Percentiles rank a stretch among this genome's conserved stretches.
These are phyloP conservation scores for Chrysosporium queenslandicum DNA, from an alignment of 2,329 filamentous ascomycete species.

Conservation along the genomic window DNA sequence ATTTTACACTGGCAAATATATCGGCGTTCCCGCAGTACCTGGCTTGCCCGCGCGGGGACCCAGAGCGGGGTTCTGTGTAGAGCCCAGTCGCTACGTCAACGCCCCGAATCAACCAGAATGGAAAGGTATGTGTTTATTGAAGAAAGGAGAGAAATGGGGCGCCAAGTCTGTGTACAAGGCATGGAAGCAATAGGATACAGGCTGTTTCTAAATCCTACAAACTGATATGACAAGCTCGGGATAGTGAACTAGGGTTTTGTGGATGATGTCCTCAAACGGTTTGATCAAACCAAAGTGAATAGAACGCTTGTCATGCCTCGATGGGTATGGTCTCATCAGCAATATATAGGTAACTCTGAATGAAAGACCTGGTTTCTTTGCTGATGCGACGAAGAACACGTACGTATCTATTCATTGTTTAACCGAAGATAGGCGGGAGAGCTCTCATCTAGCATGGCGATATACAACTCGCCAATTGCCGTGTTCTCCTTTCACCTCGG, in stretches of 20 bases:
- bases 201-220: no score
- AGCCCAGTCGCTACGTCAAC: slow-evolving; percentile 85
- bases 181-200: slow-evolving; percentile 57
- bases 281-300: no score
- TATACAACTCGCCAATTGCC: not conserved
- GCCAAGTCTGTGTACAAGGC: slow-evolving; percentile 71
- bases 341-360: not conserved
- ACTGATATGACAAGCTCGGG: not conserved
- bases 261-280: no score
- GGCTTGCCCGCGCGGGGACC: slow-evolving; percentile 53
- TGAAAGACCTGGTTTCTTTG: not conserved
- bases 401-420: not conserved
- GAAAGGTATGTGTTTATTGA: slow-evolving; percentile 67
- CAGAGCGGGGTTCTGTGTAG: slow-evolving; percentile 77
- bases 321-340: not conserved
- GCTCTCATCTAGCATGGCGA: not conserved
- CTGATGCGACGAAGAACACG: not conserved
- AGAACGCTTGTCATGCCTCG: not conserved
- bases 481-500: not conserved
- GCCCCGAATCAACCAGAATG: slow-evolving; percentile 73
- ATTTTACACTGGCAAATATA: slow-evolving; percentile 85
- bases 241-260: no score
- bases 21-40: slow-evolving; percentile 58
- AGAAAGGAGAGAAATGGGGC: slow-evolving; percentile 76
- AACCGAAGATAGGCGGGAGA: not conserved